A percentile compares a stretch with the other conserved stretches of the same genome.
Conservation (phyloP, 78 protist genomes). For the Dictyostelium firmibasis region DNA sequence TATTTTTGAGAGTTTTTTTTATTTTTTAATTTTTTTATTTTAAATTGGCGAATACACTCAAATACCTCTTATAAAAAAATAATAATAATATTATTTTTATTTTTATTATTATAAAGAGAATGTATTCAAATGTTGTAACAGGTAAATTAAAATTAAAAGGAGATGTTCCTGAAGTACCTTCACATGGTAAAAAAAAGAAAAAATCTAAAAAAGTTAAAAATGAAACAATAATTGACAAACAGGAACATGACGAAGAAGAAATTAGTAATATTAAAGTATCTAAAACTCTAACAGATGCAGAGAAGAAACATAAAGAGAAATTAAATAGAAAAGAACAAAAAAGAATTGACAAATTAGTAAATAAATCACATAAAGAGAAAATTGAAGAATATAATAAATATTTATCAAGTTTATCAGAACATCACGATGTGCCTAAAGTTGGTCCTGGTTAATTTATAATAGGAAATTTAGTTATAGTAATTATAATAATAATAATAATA, state of each 20-base stretch:
- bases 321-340: slow-evolving; percentile 19
- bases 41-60: too few relatives aligned
- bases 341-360: slow-evolving; percentile 34
- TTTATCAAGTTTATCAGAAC: slow-evolving; percentile 49
- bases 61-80: too few relatives aligned
- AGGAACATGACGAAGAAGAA: neutral
- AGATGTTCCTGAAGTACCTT: slow-evolving; percentile 18
- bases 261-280: neutral
- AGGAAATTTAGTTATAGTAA: neutral
- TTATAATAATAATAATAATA: neutral
- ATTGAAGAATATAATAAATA: slow-evolving; percentile 61
- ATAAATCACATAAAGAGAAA: slow-evolving; percentile 55
- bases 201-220: slow-evolving; percentile 26
- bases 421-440: slow-evolving; percentile 71
- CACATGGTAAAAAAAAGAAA: slow-evolving; percentile 21
- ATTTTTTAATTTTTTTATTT: neutral
- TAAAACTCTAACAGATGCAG: slow-evolving; percentile 23
- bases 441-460: slow-evolving; percentile 18
- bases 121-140: slow-evolving; percentile 41
- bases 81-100: neutral
- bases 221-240: neutral
- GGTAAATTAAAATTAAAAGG: slow-evolving; percentile 73
- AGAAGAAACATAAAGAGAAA: slow-evolving; percentile 25
- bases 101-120: too few relatives aligned
- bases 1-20: neutral